A percentile compares a stretch with the other conserved stretches of the same genome.
phyloP scores from a whole-genome alignment of 371 early-diverging fungal genomes.

The Basidiobolus meristosporus region DNA sequence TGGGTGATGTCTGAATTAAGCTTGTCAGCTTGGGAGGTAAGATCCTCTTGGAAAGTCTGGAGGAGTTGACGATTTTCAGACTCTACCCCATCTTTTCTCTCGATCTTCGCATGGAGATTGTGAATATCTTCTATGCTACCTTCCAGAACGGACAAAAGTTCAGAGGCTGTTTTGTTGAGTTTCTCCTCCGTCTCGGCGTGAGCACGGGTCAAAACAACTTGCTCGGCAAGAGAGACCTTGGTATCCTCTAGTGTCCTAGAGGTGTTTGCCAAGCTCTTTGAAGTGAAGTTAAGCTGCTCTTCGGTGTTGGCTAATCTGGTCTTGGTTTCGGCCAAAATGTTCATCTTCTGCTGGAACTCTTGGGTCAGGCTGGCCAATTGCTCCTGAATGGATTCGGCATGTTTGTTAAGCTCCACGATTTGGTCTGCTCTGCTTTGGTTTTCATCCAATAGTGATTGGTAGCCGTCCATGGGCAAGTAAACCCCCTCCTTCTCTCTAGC shows the following conservation, averaged over 20 bases:
- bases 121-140: neutral
- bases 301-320: slow-evolving; percentile 12
- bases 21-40: too few relatives aligned
- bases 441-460: slow-evolving; percentile 26
- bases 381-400: slow-evolving; percentile 14
- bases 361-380: slow-evolving; percentile 13
- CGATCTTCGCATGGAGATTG: neutral
- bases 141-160: slow-evolving; percentile 4
- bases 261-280: slow-evolving; percentile 9
- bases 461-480: slow-evolving; percentile 38
- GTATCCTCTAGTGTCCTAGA: slow-evolving; percentile 11
- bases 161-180: slow-evolving; percentile 17
- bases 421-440: slow-evolving; percentile 26
- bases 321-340: slow-evolving; percentile 14
- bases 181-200: slow-evolving; percentile 21
- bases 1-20: too few relatives aligned
- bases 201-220: slow-evolving; percentile 14
- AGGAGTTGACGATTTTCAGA: too few relatives aligned
- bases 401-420: slow-evolving; percentile 23
- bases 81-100: neutral
- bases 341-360: slow-evolving; percentile 17
- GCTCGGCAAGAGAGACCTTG: slow-evolving; percentile 10
- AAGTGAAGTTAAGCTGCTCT: slow-evolving; percentile 13
- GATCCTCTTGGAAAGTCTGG: too few relatives aligned
- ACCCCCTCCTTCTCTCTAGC: slow-evolving; percentile 54